Evolutionary conservation across 129 eudicot species (phyloP).

Genomic region (Calendula officinalis): DNA sequence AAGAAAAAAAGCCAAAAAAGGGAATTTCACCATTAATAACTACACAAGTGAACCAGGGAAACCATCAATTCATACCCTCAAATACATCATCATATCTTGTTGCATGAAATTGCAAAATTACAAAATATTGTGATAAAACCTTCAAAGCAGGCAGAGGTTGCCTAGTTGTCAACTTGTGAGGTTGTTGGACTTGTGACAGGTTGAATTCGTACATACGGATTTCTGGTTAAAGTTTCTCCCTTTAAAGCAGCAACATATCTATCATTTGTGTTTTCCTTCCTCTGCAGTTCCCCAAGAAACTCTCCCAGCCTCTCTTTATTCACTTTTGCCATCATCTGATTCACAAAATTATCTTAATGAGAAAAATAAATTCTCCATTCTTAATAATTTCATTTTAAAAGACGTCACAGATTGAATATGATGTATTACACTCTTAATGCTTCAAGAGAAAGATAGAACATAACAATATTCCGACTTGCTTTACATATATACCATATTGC

Average conservation of each 20-base stretch:
- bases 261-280: constrained; percentile 89
- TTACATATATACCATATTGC: background rate
- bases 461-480: background rate
- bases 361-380: background rate
- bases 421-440: background rate
- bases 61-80: background rate
- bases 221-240: constrained; percentile 81
- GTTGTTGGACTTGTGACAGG: constrained; percentile 1
- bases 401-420: too few species aligned
- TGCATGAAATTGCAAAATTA: constrained; percentile 11
- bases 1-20: background rate
- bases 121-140: background rate
- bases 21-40: background rate
- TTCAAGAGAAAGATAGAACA: background rate
- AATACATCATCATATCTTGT: background rate
- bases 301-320: constrained; percentile 84
- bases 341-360: background rate
- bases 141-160: background rate
- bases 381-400: too few species aligned
- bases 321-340: constrained; percentile 81
- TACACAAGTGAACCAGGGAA: constrained; percentile 1
- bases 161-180: constrained; percentile 10
- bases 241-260: constrained; percentile 87
- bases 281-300: constrained; percentile 80
- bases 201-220: constrained; percentile 65